Conservation (phyloP, 192 early-diverging fungal species). For the Rhizophagus clarus region DNA sequence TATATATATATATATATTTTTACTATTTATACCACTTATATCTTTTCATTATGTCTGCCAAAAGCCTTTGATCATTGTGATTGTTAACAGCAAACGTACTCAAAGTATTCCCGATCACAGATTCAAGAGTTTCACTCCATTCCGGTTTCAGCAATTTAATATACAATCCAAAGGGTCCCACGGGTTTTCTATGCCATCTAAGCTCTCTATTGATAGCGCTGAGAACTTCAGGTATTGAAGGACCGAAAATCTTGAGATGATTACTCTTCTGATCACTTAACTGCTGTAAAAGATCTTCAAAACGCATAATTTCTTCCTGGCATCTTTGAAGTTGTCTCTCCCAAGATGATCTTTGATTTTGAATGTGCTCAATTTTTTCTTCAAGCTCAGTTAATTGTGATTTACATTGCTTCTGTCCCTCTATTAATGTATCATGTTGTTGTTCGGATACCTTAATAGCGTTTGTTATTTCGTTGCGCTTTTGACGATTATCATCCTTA, state of each 20-base stretch:
- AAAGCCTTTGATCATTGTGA: constrained; percentile 59
- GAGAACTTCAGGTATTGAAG: constrained; percentile 62
- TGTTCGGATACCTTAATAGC: constrained; percentile 44
- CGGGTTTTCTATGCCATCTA: constrained; percentile 50
- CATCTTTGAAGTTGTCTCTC: constrained; percentile 10
- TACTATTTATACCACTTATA: constrained; percentile 43
- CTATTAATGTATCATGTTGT: constrained; percentile 40
- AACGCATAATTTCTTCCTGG: constrained; percentile 34
- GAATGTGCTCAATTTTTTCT: constrained; percentile 8
- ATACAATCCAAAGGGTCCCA: constrained; percentile 73
- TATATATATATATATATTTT: no score
- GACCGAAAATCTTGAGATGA: constrained; percentile 74
- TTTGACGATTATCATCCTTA: constrained; percentile 35
- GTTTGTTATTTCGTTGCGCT: constrained; percentile 42
- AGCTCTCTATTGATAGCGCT: constrained; percentile 47
- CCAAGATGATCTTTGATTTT: constrained; percentile 10
- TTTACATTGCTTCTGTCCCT: constrained; percentile 27
- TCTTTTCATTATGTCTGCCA: constrained; percentile 56
- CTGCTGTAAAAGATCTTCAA: constrained; percentile 40
- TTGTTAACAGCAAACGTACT: constrained; percentile 72
- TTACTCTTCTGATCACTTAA: constrained; percentile 66
- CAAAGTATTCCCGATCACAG: constrained; percentile 58
- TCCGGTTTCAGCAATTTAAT: constrained; percentile 59
- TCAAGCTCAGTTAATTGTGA: constrained; percentile 6
- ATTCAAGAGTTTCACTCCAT: constrained; percentile 66